Conservation (phyloP, 345 rosid genomes). For the Brassica napus region Da-Ae NC_063450.1:44606001-44606500, state of each 20-base stretch:
- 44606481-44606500: conserved; percentile 58
- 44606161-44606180: conserved; percentile 58
- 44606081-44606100: conserved; percentile 92
- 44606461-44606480: conserved; percentile 69
- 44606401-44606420: conserved; percentile 76
- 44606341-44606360: conserved; percentile 75
- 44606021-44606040: conserved; percentile 94
- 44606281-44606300: conserved; percentile 90
- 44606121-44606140: conserved; percentile 60
- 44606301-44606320: conserved; percentile 74
- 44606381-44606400: conserved; percentile 80
- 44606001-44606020: conserved; percentile 73
- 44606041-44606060: conserved; percentile 66
- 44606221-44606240: conserved; percentile 68
- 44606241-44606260: conserved; percentile 86
- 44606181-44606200: conserved; percentile 31
- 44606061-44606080: conserved; percentile 89
- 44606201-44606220: conserved; percentile 45
- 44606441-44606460: conserved; percentile 76
- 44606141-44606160: conserved; percentile 71
- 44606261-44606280: conserved; percentile 86
- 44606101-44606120: conserved; percentile 49
- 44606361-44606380: conserved; percentile 83
- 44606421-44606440: conserved; percentile 82
- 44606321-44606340: conserved; percentile 88